Evolutionary conservation across 352 stramenopile genomes (phyloP).

Genomic region (Phytophthora agathidicida): DNA sequence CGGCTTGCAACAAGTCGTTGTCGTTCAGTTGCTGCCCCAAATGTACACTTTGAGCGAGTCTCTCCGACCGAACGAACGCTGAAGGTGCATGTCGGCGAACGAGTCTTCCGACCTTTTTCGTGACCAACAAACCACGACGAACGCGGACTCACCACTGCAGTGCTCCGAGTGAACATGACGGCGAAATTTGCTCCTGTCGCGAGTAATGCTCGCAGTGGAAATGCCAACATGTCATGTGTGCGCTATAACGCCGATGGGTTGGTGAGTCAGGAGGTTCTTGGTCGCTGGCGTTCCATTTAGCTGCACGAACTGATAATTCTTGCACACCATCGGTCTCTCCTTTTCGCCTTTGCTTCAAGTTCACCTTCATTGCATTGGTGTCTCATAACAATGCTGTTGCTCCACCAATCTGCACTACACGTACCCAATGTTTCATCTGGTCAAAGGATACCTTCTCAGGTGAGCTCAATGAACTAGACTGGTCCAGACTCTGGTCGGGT

Average conservation of each 20-base stretch:
- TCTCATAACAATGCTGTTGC: slow-evolving; percentile 1
- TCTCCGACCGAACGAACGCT: slow-evolving; percentile 12
- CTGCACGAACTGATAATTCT: slow-evolving; percentile 5
- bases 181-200: slow-evolving; percentile 13
- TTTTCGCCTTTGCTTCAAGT: slow-evolving; percentile 4
- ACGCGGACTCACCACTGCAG: slow-evolving; percentile 12
- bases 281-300: neutral
- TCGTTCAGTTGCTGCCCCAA: too few species aligned
- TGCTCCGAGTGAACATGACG: neutral
- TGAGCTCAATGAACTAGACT: slow-evolving; percentile 7
- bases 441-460: slow-evolving; percentile 5
- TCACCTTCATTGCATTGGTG: neutral
- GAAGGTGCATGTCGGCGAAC: slow-evolving; percentile 6
- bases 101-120: slow-evolving; percentile 18
- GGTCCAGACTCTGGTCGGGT: slow-evolving; percentile 5
- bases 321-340: neutral
- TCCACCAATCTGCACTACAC: slow-evolving; percentile 1
- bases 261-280: slow-evolving; percentile 4
- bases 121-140: slow-evolving; percentile 10
- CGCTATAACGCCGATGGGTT: slow-evolving; percentile 5
- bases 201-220: slow-evolving; percentile 15
- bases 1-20: slow-evolving; percentile 14
- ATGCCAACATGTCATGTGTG: slow-evolving; percentile 23
- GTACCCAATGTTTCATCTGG: slow-evolving; percentile 4
- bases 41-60: slow-evolving; percentile 1